Evolutionary conservation across 352 stramenopile species (phyloP), one percentile per base, ranked within the genome.

Genomic region (Blastocystis sp.): DNA sequence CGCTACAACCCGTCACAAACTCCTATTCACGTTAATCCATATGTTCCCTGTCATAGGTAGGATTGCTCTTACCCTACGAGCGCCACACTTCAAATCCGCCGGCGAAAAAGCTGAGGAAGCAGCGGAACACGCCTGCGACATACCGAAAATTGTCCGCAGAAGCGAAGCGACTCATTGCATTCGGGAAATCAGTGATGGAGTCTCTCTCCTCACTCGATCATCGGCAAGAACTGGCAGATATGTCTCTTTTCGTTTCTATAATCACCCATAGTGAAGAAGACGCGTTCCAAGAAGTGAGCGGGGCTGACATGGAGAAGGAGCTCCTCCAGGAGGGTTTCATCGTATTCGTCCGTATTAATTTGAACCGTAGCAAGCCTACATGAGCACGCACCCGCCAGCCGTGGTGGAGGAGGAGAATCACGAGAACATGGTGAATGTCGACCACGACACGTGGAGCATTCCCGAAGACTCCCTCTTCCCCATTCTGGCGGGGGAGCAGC

Each of bases 401-500:
- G 34, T 43, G 7, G 45, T 7, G 14, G 17, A 52, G 28, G 21
- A 24, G 34, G 34, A 38, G n/a, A 74, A 38, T 57, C 48, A 57
- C 48, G 48, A 57, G 48, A 57, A 57, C 48, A 57, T 57, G 48
- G 14, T 57, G 6, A 57, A 57, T 14, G 48, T 48, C 1, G 38
- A 76, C 7, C 34, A 17, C 48, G 10, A 42, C 48, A 10, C 54
- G 6, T 52, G 42, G n/a, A 17, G 4, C 28, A 14, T 84, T 14
- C 34, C 74, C 7, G 52, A 84, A 45, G 74, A 84, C 9, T n/a
- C n/a, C 2, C 40, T 84, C 42, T 28, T 68, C n/a, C 61, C 45
- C 7, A 84, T 84, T 21, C 74, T 84, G 3, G 48, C 74, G 2
- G 74, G 60, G 3, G 74, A 84, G 45, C 28, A 69, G 21, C 57